phyloP scores from a whole-genome alignment of 352 stramenopile species.

The Phytophthora cryptogea region DNA sequence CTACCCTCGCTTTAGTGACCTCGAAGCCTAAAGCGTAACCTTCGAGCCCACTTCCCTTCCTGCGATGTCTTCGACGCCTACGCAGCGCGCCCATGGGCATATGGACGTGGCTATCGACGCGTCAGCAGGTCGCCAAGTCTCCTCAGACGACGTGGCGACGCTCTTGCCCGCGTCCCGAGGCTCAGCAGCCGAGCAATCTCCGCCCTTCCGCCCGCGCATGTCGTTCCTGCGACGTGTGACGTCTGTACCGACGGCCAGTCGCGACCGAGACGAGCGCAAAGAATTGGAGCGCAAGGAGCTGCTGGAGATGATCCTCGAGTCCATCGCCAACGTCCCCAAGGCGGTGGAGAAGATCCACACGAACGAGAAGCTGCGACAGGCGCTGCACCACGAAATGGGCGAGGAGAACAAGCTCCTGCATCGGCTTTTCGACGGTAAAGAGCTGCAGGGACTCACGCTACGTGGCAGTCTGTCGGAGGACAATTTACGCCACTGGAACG shows the following conservation, averaged over 20 bases:
- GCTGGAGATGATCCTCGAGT: slow-evolving; percentile 77
- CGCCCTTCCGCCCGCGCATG: slow-evolving; percentile 36
- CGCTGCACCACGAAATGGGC: slow-evolving; percentile 62
- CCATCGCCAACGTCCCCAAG: slow-evolving; percentile 72
- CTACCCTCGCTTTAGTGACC: slow-evolving; percentile 3
- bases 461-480: slow-evolving; percentile 28
- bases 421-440: slow-evolving; percentile 46
- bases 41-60: slow-evolving; percentile 10
- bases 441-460: slow-evolving; percentile 15
- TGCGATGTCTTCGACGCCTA: slow-evolving; percentile 36
- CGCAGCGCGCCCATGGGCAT: slow-evolving; percentile 18
- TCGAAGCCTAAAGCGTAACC: slow-evolving; percentile 15
- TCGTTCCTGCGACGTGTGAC: slow-evolving; percentile 41
- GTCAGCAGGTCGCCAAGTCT: neutral
- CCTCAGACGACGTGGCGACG: neutral
- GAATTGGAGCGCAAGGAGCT: slow-evolving; percentile 68
- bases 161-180: slow-evolving; percentile 5
- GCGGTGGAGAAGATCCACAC: slow-evolving; percentile 74
- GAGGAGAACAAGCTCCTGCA: slow-evolving; percentile 52
- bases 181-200: neutral
- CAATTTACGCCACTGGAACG: slow-evolving; percentile 24
- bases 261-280: slow-evolving; percentile 54
- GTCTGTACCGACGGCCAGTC: slow-evolving; percentile 20
- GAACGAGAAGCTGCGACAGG: slow-evolving; percentile 65
- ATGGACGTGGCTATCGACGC: slow-evolving; percentile 10